These are phyloP conservation scores for Hanseniaspora nectarophila DNA, from an alignment of 805 yeast genomes.

Conservation along the genomic window DNA sequence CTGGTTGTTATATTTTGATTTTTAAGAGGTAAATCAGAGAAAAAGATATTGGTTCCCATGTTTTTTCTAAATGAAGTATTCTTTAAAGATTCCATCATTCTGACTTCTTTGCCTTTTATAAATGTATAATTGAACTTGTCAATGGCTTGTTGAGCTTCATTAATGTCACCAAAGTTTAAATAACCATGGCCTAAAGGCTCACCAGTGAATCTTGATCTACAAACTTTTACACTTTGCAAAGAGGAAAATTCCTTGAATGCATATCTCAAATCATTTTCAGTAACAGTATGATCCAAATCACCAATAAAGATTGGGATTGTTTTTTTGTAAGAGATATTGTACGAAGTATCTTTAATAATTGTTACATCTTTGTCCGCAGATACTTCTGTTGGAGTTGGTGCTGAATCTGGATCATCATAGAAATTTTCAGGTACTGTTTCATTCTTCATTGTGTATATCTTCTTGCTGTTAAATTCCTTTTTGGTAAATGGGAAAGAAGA, in stretches of 20 bases:
- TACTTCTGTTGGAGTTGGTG: background rate
- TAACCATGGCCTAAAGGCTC: conserved; percentile 63
- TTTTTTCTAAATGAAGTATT: conserved; percentile 32
- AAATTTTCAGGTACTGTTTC: background rate
- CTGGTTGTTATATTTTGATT: conserved; percentile 31
- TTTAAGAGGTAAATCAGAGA: conserved; percentile 34
- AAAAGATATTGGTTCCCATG: conserved; percentile 41
- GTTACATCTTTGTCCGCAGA: background rate
- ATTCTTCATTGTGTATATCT: background rate
- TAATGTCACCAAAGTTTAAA: conserved; percentile 42
- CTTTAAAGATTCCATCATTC: conserved; percentile 47
- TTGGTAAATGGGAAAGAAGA: conserved; percentile 13
- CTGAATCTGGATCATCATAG: background rate
- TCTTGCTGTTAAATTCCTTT: conserved; percentile 8
- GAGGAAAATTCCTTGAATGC: conserved; percentile 36
- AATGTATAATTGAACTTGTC: conserved; percentile 43
- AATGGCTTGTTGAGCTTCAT: conserved; percentile 45
- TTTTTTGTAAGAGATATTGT: conserved; percentile 15
- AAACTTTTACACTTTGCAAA: conserved; percentile 47
- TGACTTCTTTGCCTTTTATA: conserved; percentile 34
- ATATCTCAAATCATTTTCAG: conserved; percentile 37
- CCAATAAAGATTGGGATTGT: conserved; percentile 47
- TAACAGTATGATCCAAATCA: conserved; percentile 39
- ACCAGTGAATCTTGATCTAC: conserved; percentile 42
- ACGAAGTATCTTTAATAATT: background rate